Evolutionary conservation across 2,329 filamentous ascomycete genomes (phyloP), one percentile per base, ranked within the genome.

Genomic region (Hypoxylon sp.): DNA sequence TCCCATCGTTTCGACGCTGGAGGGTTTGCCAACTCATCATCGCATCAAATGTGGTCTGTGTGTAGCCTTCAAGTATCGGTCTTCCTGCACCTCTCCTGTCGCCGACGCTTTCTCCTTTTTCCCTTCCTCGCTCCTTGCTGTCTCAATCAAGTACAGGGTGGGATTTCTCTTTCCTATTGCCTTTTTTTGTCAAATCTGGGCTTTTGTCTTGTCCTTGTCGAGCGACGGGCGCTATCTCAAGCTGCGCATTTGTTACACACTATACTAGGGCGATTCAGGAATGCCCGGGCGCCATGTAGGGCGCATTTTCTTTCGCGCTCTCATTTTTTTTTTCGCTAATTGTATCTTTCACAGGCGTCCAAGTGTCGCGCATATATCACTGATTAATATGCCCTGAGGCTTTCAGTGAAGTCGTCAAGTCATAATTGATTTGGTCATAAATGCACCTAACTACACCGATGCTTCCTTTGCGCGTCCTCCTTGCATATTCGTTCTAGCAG

Each of bases 1-100:
- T 71, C 73, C 72, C 72, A 68, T 70, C 73, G 70, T 72, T 70
- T 71, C 68, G 74, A 74, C 68, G 72, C 73, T 75, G 74, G 74
- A 73, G 72, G 72, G 72, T 76, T 74, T 78, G 77, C 77, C 77
- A 78, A 77, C 77, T 77, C 77, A 78, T 78, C 77, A 77, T 71
- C 76, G 76, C 75, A 77, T 78, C 73, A 74, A 73, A 74, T 77
- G 75, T 77, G 76, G 75, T 77, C 73, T 77, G 75, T 77, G 72
- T 75, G 73, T 75, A 74, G 73, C 72, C 70, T 70, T 73, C 68
- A 72, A 76, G 71, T 72, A 74, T 74, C 68, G 70, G 70, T 70
- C 67, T 72, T 72, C 72, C 66, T 72, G 70, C 71, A 70, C 65
- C 70, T 67, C 68, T 71, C 71, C 64, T 71, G 59, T 70, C 66